Percentiles rank a stretch among this genome's conserved stretches.
phyloP scores from a whole-genome alignment of 768 basidiomycete species.

The Collybiopsis luxurians region DNA sequence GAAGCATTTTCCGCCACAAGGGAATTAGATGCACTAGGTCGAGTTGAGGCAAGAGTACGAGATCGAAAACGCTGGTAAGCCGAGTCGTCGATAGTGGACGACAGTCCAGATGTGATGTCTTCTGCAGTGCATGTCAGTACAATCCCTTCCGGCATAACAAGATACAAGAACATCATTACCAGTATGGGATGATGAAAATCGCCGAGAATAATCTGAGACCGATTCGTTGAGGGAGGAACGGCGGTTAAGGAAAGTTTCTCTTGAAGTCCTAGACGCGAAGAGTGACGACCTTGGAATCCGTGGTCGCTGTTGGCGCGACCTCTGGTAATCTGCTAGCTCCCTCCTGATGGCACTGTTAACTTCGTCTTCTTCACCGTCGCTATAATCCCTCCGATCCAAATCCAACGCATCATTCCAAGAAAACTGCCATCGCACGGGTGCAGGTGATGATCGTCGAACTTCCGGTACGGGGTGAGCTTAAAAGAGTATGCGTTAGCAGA shows the following conservation, averaged over 20 bases:
- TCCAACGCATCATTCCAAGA: constrained; percentile 7
- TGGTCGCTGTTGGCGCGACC: neutral
- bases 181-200: neutral
- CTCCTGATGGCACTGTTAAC: neutral
- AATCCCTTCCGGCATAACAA: too few relatives aligned
- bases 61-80: neutral
- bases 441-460: neutral
- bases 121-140: neutral
- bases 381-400: neutral
- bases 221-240: neutral
- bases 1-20: constrained; percentile 5
- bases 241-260: neutral
- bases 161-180: neutral
- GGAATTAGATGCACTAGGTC: constrained; percentile 6
- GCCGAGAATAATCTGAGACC: neutral
- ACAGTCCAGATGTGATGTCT: neutral
- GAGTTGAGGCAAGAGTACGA: constrained; percentile 1
- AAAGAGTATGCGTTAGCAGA: too few relatives aligned
- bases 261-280: neutral
- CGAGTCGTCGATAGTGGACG: neutral
- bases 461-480: neutral
- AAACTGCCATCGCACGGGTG: constrained; percentile 5
- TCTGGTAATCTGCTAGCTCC: neutral
- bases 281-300: neutral
- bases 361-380: neutral